A percentile compares a stretch with the other conserved stretches of the same genome.
These are phyloP conservation scores for Coprinellus aureogranulatus DNA, from an alignment of 768 basidiomycete genomes.

Conservation along the genomic window DNA sequence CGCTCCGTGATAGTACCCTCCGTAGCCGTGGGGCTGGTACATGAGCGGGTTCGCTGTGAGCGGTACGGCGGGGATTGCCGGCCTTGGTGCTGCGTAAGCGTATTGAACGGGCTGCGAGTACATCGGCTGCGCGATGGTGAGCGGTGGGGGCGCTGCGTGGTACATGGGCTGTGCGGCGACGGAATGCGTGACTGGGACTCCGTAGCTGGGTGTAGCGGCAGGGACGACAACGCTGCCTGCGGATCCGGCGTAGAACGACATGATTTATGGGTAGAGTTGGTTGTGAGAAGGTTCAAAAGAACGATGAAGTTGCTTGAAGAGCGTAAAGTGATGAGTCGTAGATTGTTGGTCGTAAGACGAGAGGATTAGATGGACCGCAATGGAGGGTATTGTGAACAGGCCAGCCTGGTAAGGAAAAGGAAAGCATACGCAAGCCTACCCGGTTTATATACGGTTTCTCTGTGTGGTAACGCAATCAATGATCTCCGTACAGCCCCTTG, in stretches of 20 bases:
- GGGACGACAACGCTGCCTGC: conserved; percentile 13
- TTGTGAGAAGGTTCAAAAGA: background rate
- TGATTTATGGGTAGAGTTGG: background rate
- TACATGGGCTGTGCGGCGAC: background rate
- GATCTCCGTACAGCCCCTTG: background rate
- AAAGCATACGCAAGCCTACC: background rate
- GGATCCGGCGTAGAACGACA: conserved; percentile 15
- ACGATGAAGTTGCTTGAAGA: background rate
- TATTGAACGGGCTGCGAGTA: background rate
- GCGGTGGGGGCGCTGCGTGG: background rate
- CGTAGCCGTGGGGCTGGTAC: conserved; percentile 6
- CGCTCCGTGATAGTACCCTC: background rate
- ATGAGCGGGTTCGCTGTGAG: conserved; percentile 2
- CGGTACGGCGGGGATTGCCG: background rate
- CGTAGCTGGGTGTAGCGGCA: background rate
- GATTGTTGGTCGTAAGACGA: conserved; percentile 1
- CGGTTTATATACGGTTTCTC: background rate
- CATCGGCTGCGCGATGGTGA: background rate
- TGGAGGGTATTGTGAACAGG: conserved; percentile 10
- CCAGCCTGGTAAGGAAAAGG: conserved; percentile 9
- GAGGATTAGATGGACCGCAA: background rate
- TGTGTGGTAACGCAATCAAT: background rate
- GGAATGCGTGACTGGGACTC: background rate
- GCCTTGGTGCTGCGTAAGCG: background rate
- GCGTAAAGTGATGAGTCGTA: background rate